phyloP scores from a whole-genome alignment of 2,329 filamentous ascomycete species.

The Ophiostoma triangulosporum region DNA sequence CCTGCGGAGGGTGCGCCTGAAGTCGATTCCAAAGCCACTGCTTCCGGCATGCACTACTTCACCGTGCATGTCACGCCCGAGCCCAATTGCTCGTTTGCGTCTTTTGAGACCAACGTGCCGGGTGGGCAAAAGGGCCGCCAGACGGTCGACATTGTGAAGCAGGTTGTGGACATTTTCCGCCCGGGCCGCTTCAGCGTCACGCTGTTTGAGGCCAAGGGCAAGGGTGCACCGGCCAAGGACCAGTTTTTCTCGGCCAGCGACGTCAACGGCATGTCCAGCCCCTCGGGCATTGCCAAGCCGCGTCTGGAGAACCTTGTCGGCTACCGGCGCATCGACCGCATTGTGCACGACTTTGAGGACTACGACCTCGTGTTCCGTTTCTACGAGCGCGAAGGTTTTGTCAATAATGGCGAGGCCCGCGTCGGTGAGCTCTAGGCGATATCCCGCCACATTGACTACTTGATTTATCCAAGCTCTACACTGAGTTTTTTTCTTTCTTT shows the following conservation, averaged over 20 bases:
- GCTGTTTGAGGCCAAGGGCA: conserved; percentile 75
- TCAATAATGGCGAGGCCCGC: conserved; percentile 36
- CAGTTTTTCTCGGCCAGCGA: conserved; percentile 13
- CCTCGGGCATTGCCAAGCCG: conserved; percentile 26
- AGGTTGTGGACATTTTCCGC: conserved; percentile 91
- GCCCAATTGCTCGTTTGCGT: conserved; percentile 92
- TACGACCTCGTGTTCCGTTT: conserved; percentile 95
- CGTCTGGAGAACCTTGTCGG: conserved; percentile 69
- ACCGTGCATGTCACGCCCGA: conserved; percentile 97
- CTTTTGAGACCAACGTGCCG: conserved; percentile 96
- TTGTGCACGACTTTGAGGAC: conserved; percentile 93
- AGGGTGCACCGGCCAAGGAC: conserved; percentile 15
- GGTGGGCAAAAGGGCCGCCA: conserved; percentile 76
- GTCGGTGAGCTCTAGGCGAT: conserved; percentile 33
- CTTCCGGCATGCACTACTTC: conserved; percentile 58
- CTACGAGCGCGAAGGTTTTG: conserved; percentile 80
- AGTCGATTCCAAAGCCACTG: conserved; percentile 24
- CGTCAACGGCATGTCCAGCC: not conserved
- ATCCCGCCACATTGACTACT: no score
- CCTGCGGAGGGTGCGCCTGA: conserved; percentile 18
- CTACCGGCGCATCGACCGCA: conserved; percentile 81
- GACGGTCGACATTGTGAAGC: conserved; percentile 80
- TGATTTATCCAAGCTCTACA: no score
- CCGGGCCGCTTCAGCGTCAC: conserved; percentile 97
- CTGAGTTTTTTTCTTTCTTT: conserved; percentile 4